Percentiles rank a stretch among this genome's conserved stretches.
phyloP scores from a whole-genome alignment of 768 basidiomycete species.

The Boletellus ananas region DNA sequence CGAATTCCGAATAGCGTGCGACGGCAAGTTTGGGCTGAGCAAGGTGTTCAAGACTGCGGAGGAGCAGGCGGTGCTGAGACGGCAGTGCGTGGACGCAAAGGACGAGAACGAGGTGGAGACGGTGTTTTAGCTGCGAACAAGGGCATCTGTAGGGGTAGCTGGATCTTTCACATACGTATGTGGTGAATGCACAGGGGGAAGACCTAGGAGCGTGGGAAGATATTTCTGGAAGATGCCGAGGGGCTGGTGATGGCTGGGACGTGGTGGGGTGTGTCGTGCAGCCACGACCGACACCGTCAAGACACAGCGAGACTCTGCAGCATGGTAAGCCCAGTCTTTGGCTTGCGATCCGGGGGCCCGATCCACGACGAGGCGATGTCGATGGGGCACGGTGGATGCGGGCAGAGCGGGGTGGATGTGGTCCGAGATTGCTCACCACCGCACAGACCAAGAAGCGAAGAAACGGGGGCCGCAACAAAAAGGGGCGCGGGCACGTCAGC shows the following conservation, averaged over 20 bases:
- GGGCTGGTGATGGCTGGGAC: neutral
- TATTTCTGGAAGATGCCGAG: constrained; percentile 18
- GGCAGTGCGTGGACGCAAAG: constrained; percentile 15
- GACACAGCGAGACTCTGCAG: constrained; percentile 21
- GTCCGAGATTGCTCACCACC: no score
- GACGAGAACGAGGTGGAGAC: constrained; percentile 24
- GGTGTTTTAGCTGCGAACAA: constrained; percentile 15
- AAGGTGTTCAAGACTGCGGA: constrained; percentile 59
- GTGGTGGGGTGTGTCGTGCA: neutral
- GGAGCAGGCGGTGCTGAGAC: constrained; percentile 45
- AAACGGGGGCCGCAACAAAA: constrained; percentile 99
- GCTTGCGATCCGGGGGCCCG: neutral
- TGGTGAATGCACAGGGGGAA: neutral
- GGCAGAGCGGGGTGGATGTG: constrained; percentile 8
- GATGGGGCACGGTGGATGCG: constrained; percentile 7
- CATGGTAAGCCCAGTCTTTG: constrained; percentile 27
- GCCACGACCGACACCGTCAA: constrained; percentile 13
- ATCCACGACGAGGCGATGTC: neutral
- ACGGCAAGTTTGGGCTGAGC: constrained; percentile 53
- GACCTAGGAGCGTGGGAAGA: constrained; percentile 21
- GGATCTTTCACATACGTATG: no score
- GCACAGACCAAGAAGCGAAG: constrained; percentile 96
- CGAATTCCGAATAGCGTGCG: constrained; percentile 58
- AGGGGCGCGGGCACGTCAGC: constrained; percentile 93
- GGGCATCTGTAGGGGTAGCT: neutral